A percentile compares a stretch with the other conserved stretches of the same genome.
Evolutionary conservation across 2,329 filamentous ascomycete species (phyloP).

Genomic region (Colletotrichum sp.): DNA sequence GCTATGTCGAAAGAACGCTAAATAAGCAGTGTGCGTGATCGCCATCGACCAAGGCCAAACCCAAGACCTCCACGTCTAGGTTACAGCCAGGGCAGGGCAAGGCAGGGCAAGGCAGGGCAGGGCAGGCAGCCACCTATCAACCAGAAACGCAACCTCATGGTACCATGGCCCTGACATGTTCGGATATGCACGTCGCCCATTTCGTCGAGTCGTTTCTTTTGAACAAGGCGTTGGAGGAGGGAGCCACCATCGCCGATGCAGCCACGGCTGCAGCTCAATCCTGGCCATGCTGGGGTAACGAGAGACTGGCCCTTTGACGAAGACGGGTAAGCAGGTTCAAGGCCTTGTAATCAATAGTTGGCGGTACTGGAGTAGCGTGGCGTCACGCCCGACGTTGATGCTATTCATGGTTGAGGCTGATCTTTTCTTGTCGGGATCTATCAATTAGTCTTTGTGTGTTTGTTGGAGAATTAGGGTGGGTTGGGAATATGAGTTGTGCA

Average conservation of each 20-base stretch:
- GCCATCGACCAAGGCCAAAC: neutral
- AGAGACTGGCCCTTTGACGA: neutral
- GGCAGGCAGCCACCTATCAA: neutral
- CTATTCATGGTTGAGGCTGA: neutral
- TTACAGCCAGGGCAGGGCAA: neutral
- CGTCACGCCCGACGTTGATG: constrained; percentile 12
- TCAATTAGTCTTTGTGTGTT: neutral
- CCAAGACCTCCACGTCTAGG: neutral
- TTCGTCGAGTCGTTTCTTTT: neutral
- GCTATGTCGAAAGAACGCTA: neutral
- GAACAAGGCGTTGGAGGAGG: neutral
- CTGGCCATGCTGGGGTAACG: neutral
- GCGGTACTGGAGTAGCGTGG: neutral
- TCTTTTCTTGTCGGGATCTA: neutral
- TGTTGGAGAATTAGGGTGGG: neutral
- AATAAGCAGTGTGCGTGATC: constrained; percentile 10
- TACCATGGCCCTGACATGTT: constrained; percentile 13
- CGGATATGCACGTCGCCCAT: constrained; percentile 10
- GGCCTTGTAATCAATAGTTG: neutral
- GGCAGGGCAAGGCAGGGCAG: neutral
- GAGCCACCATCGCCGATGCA: neutral
- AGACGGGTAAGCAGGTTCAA: neutral
- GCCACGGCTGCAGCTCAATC: neutral
- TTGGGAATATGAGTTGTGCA: neutral
- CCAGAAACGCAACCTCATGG: neutral